These are phyloP conservation scores for Boletellus ananiceps DNA, from an alignment of 768 basidiomycete species.

Conservation along the genomic window DNA sequence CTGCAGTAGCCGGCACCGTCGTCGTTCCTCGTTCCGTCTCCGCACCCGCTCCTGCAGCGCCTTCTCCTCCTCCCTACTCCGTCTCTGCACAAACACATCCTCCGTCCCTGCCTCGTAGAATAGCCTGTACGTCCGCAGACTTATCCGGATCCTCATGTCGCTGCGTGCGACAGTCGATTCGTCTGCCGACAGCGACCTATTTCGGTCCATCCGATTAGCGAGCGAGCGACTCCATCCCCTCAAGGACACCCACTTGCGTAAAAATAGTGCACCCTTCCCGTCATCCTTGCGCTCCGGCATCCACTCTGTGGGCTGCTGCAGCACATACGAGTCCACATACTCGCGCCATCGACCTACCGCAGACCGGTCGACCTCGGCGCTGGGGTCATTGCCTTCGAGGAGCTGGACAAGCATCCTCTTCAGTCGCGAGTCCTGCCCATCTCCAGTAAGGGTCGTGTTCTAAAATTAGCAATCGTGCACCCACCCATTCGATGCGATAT, in stretches of 20 bases:
- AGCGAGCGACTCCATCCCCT: constrained; percentile 3
- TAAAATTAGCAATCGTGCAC: constrained; percentile 20
- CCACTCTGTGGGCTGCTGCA: constrained; percentile 72
- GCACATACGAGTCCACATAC: constrained; percentile 70
- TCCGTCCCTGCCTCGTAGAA: constrained; percentile 66
- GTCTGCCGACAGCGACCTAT: constrained; percentile 47
- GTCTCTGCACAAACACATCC: constrained; percentile 44
- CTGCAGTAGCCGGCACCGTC: constrained; percentile 38
- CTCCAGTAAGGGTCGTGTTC: constrained; percentile 7
- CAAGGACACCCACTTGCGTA: constrained; percentile 49
- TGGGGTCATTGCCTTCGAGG: constrained; percentile 59
- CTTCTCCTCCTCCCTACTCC: constrained; percentile 32
- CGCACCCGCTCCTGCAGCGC: constrained; percentile 37
- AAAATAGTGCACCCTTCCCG: constrained; percentile 42
- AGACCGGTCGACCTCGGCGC: constrained; percentile 50
- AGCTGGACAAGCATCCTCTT: constrained; percentile 60
- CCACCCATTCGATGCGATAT: constrained; percentile 78
- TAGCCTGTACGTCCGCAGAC: constrained; percentile 59
- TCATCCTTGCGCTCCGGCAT: constrained; percentile 37
- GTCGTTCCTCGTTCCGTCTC: constrained; percentile 53
- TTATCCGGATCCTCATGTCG: constrained; percentile 46
- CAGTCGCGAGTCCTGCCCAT: constrained; percentile 47
- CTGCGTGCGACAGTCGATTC: constrained; percentile 21
- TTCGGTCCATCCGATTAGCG: constrained; percentile 34
- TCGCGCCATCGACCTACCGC: constrained; percentile 60